Conservation (phyloP, 2,329 filamentous ascomycete genomes). For the Thelonectria blattea region DNA sequence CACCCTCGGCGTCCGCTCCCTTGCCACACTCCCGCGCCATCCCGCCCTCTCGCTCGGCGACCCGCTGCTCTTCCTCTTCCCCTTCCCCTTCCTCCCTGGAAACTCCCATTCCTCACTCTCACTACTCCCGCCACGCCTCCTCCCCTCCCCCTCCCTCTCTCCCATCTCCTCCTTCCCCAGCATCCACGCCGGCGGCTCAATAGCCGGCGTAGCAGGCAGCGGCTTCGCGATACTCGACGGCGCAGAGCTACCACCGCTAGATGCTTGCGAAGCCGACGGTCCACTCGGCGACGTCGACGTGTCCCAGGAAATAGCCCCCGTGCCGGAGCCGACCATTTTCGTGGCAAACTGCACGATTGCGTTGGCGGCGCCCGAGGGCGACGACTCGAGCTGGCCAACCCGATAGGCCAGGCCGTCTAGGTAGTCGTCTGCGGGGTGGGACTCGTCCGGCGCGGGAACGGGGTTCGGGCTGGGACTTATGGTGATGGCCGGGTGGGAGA, state of each 20-base stretch:
- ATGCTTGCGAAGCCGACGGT: no score
- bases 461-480: slow-evolving; percentile 4
- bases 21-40: background rate
- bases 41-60: slow-evolving; percentile 1
- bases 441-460: no score
- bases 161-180: background rate
- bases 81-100: background rate
- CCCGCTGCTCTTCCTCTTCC: background rate
- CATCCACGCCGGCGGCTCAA: slow-evolving; percentile 32
- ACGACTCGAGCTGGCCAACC: slow-evolving; percentile 41
- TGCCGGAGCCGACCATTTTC: slow-evolving; percentile 17
- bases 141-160: background rate
- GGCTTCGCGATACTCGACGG: slow-evolving; percentile 35
- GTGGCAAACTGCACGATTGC: slow-evolving; percentile 39
- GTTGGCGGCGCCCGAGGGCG: slow-evolving; percentile 33
- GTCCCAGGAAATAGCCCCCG: slow-evolving; percentile 3
- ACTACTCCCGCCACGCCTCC: background rate
- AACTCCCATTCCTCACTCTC: slow-evolving; percentile 3
- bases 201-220: slow-evolving; percentile 41
- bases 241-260: background rate
- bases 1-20: background rate
- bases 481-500: slow-evolving; percentile 20
- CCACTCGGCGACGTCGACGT: background rate
- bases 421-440: slow-evolving; percentile 22
- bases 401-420: slow-evolving; percentile 42